phyloP scores from a whole-genome alignment of 257 asterid genomes.

The Eucommia ulmoides region DNA sequence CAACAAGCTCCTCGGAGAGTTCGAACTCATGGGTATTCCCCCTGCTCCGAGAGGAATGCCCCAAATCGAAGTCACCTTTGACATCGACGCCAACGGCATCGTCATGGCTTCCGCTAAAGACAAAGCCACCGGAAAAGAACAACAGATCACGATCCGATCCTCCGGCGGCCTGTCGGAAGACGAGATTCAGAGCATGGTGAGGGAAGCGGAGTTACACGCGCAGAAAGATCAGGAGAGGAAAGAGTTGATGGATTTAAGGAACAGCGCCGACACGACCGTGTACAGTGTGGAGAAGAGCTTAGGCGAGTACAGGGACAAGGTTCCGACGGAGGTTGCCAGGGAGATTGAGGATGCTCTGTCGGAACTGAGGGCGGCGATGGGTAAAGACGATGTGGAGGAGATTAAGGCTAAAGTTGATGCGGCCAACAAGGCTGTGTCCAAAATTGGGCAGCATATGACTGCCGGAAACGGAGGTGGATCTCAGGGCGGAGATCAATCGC shows the following conservation, averaged over 20 bases:
- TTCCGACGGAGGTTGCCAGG: slow-evolving; percentile 8
- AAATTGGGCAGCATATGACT: slow-evolving; percentile 12
- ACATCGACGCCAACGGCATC: slow-evolving; percentile 26
- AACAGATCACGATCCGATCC: slow-evolving; percentile 16
- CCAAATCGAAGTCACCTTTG: slow-evolving; percentile 23
- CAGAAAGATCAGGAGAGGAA: slow-evolving; percentile 12
- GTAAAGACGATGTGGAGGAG: neutral
- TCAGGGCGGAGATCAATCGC: slow-evolving; percentile 7
- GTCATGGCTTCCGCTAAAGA: slow-evolving; percentile 13
- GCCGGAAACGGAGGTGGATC: slow-evolving; percentile 3
- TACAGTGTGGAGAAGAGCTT: slow-evolving; percentile 8
- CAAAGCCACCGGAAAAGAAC: slow-evolving; percentile 11
- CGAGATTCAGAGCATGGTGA: slow-evolving; percentile 14
- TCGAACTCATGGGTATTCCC: slow-evolving; percentile 18
- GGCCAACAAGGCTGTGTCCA: slow-evolving; percentile 11
- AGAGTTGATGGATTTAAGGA: slow-evolving; percentile 8
- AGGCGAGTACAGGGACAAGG: slow-evolving; percentile 10
- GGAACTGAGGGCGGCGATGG: slow-evolving; percentile 6
- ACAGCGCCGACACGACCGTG: slow-evolving; percentile 11
- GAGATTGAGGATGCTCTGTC: slow-evolving; percentile 9
- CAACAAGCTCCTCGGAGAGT: slow-evolving; percentile 20
- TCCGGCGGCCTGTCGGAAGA: slow-evolving; percentile 13
- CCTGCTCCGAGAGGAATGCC: slow-evolving; percentile 28
- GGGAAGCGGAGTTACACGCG: slow-evolving; percentile 8
- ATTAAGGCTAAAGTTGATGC: slow-evolving; percentile 6